Base-by-base conservation (phyloP, 306 rosid genomes). In the Rosa multiflora region DNA sequence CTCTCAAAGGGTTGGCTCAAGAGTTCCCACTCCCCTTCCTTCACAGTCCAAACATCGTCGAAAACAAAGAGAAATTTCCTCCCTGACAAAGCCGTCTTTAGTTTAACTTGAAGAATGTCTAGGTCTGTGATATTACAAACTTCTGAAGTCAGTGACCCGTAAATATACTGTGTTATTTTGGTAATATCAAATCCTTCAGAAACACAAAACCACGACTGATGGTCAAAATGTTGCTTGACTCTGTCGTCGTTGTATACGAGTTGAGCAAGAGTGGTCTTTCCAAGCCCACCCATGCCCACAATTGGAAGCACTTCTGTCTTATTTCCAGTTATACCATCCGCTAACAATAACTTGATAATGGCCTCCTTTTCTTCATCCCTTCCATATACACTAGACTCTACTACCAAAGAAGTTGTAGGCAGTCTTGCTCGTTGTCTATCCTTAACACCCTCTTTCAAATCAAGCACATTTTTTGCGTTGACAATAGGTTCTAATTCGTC, bases 281-380 rank as follows among this genome's bases (percentile, higher is more conserved):
- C 69, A 6, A 63, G 13, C 18, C 69, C 69, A 63, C 69, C 69
- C 69, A 63, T 63, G 20, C 69, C 69, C n/a, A 32, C 69, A 32
- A 63, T 32, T 2, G 69, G 69, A 63, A 63, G 6, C 20, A 63
- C 69, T 13, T 17, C 17, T 32, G 2, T 63, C n/a, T 63, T 63
- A 13, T 13, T 63, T 1, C 43, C n/a, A 1, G 69, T 32, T 6
- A 14, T 2, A 32, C 14, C 43, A 63, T 63, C 69, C 5, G n/a
- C 13, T 10, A 63, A 3, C 43, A 63, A 14, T 13, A 63, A 63
- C 43, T 26, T 32, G 6, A 63, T 13, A 10, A 63, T 29, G 18
- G 43, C 7, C 43, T 63, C 69, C 69, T 63, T 63, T 0, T 32
- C 69, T 17, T 32, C 43, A 32, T 63, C 43, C 42, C 69, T 63